Evolutionary conservation across 306 rosid species (phyloP).

Genomic region (Neltuma alba): DNA sequence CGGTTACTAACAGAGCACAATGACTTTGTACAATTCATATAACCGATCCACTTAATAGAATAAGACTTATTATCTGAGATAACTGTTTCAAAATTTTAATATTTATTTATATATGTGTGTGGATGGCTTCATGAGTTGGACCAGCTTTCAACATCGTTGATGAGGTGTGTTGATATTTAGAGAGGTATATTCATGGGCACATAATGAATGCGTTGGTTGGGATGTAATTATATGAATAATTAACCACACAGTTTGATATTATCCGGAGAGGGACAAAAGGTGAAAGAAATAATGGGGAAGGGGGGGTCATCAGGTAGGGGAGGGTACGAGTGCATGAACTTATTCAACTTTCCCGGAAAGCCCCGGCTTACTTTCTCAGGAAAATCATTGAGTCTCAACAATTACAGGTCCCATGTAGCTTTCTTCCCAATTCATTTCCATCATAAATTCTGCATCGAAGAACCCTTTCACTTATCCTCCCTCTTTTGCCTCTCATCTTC

Average conservation of each 20-base stretch:
- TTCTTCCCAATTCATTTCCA: not conserved
- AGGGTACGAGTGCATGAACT: slow-evolving; percentile 18
- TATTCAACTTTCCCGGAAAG: slow-evolving; percentile 36
- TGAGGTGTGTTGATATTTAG: not conserved
- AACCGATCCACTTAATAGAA: no score
- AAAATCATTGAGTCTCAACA: slow-evolving; percentile 34
- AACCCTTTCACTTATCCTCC: not conserved
- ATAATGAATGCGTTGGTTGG: not conserved
- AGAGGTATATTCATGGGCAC: not conserved
- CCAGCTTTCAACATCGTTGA: not conserved
- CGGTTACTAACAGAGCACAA: no score
- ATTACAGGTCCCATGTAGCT: slow-evolving; percentile 25
- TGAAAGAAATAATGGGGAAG: slow-evolving; percentile 1
- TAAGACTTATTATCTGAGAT: no score
- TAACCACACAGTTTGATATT: slow-evolving; percentile 19
- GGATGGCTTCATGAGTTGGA: no score
- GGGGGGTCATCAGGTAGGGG: not conserved
- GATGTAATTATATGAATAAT: not conserved
- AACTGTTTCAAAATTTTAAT: no score
- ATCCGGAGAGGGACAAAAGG: not conserved
- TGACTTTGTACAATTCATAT: no score
- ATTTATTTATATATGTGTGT: no score
- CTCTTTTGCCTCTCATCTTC: not conserved
- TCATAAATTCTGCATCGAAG: not conserved
- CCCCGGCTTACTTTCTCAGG: slow-evolving; percentile 17